Conservation (phyloP, 2,329 filamentous ascomycete species). For the Mycosphaerella arachidis region DNA sequence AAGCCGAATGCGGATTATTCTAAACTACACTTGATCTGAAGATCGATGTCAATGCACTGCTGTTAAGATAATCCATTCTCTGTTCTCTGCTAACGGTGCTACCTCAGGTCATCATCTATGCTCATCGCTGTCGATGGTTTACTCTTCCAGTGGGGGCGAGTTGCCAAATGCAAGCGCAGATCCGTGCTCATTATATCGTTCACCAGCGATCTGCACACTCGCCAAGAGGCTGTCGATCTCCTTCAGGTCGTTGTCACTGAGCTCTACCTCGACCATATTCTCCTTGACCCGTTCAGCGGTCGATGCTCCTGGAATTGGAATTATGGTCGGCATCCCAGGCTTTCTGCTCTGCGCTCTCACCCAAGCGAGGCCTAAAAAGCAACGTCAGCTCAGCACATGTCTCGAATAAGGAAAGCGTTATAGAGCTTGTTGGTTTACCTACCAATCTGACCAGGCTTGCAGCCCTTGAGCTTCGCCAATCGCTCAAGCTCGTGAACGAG, state of each 20-base stretch:
- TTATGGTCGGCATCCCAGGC: constrained; percentile 42
- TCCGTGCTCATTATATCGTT: constrained; percentile 34
- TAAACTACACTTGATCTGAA: constrained; percentile 48
- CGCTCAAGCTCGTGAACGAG: constrained; percentile 55
- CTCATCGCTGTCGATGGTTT: background rate
- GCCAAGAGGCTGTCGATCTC: constrained; percentile 51
- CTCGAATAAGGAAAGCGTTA: background rate
- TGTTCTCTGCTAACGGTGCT: background rate
- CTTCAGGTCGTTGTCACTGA: constrained; percentile 47
- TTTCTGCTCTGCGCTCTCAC: constrained; percentile 40
- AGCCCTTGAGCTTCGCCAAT: constrained; percentile 56
- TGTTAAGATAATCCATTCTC: background rate
- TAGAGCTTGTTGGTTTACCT: background rate
- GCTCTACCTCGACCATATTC: constrained; percentile 38
- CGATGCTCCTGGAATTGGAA: constrained; percentile 43
- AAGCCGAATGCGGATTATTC: constrained; percentile 42
- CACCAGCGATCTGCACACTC: constrained; percentile 41
- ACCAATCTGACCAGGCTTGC: constrained; percentile 45
- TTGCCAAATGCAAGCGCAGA: constrained; percentile 27
- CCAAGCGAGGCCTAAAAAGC: constrained; percentile 41
- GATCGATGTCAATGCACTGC: background rate
- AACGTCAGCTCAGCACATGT: background rate
- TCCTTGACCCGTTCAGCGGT: constrained; percentile 37
- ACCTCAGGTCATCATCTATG: background rate
- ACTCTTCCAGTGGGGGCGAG: constrained; percentile 21